Evolutionary conservation across 2,329 filamentous ascomycete species (phyloP).

Genomic region (Furcasterigmium furcatum): DNA sequence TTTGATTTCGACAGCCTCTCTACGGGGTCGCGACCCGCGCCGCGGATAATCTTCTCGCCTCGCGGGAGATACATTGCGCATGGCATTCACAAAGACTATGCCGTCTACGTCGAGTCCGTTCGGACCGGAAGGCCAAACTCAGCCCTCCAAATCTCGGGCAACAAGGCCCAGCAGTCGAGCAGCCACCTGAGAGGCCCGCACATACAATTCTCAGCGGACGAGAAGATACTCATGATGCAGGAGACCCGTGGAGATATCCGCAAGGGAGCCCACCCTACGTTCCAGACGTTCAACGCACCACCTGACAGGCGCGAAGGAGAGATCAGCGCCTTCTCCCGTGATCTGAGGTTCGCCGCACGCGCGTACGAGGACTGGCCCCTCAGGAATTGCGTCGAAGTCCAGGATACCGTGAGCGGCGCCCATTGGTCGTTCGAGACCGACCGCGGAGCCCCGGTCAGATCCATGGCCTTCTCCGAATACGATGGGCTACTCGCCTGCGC

Average conservation of each 20-base stretch:
- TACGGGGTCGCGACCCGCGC: too few species aligned
- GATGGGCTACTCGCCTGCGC: not conserved
- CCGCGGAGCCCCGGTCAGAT: not conserved
- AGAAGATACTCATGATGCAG: not conserved
- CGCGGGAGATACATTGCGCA: not conserved
- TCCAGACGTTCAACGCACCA: not conserved
- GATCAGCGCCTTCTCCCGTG: not conserved
- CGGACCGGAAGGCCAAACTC: not conserved
- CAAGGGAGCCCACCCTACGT: not conserved
- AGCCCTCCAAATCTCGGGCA: not conserved
- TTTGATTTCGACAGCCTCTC: too few species aligned
- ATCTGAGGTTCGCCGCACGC: not conserved
- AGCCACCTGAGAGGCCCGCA: not conserved
- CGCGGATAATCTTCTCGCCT: not conserved
- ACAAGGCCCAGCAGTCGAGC: too few species aligned
- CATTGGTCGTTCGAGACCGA: not conserved
- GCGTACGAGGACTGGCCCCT: not conserved
- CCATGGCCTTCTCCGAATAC: not conserved
- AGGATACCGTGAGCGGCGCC: not conserved
- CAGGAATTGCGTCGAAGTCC: not conserved
- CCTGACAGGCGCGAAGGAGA: too few species aligned
- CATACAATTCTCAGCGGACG: not conserved
- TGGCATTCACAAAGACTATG: not conserved
- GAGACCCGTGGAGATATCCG: not conserved
- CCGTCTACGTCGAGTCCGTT: too few species aligned